A percentile compares a stretch with the other conserved stretches of the same genome.
Evolutionary conservation across 768 basidiomycete genomes (phyloP).

Genomic region (Pseudohyphozyma bogoriensis): DNA sequence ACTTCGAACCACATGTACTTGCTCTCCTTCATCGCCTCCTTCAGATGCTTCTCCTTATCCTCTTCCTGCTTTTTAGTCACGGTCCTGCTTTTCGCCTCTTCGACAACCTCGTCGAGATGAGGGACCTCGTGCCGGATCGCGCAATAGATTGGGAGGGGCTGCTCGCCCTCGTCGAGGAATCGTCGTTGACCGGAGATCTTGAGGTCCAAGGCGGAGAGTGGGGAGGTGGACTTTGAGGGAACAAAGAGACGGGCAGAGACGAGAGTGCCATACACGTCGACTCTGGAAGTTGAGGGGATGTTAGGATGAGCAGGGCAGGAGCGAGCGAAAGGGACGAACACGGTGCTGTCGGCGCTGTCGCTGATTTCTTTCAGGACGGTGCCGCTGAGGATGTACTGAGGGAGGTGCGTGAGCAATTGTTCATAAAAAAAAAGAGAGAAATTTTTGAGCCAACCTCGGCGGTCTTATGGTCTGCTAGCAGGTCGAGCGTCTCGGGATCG

Average conservation of each 20-base stretch:
- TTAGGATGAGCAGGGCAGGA: neutral
- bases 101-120: slow-evolving; percentile 17
- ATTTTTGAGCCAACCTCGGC: slow-evolving; percentile 21
- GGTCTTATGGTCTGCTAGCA: slow-evolving; percentile 32
- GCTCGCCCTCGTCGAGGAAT: slow-evolving; percentile 26
- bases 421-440: neutral
- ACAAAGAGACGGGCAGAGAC: slow-evolving; percentile 35
- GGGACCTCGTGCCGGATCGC: slow-evolving; percentile 34
- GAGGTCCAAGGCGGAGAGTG: slow-evolving; percentile 30
- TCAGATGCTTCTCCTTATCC: slow-evolving; percentile 7
- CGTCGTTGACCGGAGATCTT: slow-evolving; percentile 31
- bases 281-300: neutral
- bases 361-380: slow-evolving; percentile 32
- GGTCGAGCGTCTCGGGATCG: slow-evolving; percentile 32
- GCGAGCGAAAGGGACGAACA: slow-evolving; percentile 21
- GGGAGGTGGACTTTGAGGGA: slow-evolving; percentile 18
- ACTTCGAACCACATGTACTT: slow-evolving; percentile 37
- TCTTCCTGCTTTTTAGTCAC: slow-evolving; percentile 2
- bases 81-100: neutral
- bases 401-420: no score
- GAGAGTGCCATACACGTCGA: slow-evolving; percentile 32
- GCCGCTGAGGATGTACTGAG: slow-evolving; percentile 32
- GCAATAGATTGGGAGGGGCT: slow-evolving; percentile 37
- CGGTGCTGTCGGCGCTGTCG: slow-evolving; percentile 28
- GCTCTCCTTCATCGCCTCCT: slow-evolving; percentile 17